A percentile compares a stretch with the other conserved stretches of the same genome.
Evolutionary conservation across 192 early-diverging fungal species (phyloP).

Genomic region (Rhizophagus clarus): DNA sequence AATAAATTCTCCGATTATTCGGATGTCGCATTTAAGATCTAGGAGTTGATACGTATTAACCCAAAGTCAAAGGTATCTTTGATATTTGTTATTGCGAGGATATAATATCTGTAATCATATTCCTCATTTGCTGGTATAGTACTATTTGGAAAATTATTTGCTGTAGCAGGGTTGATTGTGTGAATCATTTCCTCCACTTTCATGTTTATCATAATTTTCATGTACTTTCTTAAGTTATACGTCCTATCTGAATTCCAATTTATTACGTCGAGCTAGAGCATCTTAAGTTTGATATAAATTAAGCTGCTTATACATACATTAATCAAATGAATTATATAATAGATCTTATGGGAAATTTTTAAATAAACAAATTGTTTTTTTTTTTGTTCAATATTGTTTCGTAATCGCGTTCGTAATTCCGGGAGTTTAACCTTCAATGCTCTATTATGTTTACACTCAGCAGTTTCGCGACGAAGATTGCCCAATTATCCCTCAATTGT

Average conservation of each 20-base stretch:
- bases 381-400: background rate
- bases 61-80: too few species aligned
- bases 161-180: too few species aligned
- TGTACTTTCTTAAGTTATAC: background rate
- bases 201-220: background rate
- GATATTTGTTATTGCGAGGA: too few species aligned
- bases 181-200: conserved; percentile 67
- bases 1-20: too few species aligned
- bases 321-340: background rate
- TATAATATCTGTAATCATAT: too few species aligned
- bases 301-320: too few species aligned
- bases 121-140: too few species aligned
- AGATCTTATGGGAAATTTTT: background rate
- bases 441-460: background rate
- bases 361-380: background rate
- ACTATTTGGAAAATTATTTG: too few species aligned
- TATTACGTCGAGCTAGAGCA: background rate
- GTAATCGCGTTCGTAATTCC: background rate
- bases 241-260: background rate
- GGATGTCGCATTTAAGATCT: conserved; percentile 95
- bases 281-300: too few species aligned
- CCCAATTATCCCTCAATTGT: too few species aligned
- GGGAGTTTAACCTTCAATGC: background rate
- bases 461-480: too few species aligned
- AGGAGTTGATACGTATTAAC: too few species aligned